Percentiles rank a stretch among this genome's conserved stretches.
phyloP scores from a whole-genome alignment of 2,329 filamentous ascomycete genomes.

The Venturia oleaginea region DNA sequence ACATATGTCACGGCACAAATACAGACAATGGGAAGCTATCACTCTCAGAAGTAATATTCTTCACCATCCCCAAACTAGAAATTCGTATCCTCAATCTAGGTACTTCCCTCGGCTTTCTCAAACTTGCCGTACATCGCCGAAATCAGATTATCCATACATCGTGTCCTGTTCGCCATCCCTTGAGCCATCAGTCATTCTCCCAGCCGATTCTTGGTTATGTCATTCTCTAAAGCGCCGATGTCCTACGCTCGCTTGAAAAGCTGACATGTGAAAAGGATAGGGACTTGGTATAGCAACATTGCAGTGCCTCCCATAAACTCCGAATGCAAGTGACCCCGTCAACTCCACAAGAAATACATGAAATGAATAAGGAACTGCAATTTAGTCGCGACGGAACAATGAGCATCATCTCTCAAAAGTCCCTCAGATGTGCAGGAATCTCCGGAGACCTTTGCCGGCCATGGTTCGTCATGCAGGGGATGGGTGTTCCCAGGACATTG shows the following conservation, averaged over 20 bases:
- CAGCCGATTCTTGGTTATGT: neutral
- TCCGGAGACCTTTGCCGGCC: neutral
- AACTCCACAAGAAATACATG: neutral
- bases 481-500: neutral
- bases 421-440: neutral
- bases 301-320: neutral
- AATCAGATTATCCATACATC: neutral
- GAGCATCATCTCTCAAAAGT: neutral
- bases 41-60: neutral
- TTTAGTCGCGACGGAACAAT: neutral
- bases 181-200: neutral
- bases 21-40: neutral
- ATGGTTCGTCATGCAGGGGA: neutral
- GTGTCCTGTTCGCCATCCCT: neutral
- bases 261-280: neutral
- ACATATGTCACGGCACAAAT: neutral
- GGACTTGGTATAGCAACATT: neutral
- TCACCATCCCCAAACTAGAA: neutral
- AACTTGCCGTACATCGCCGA: neutral
- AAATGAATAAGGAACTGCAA: neutral
- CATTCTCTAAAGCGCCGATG: neutral
- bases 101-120: neutral
- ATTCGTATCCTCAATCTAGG: neutral
- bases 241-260: conserved; percentile 3
- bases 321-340: neutral